These are phyloP conservation scores for Pyricularia pennisetigena DNA, from an alignment of 2,329 filamentous ascomycete genomes.

Conservation along the genomic window DNA sequence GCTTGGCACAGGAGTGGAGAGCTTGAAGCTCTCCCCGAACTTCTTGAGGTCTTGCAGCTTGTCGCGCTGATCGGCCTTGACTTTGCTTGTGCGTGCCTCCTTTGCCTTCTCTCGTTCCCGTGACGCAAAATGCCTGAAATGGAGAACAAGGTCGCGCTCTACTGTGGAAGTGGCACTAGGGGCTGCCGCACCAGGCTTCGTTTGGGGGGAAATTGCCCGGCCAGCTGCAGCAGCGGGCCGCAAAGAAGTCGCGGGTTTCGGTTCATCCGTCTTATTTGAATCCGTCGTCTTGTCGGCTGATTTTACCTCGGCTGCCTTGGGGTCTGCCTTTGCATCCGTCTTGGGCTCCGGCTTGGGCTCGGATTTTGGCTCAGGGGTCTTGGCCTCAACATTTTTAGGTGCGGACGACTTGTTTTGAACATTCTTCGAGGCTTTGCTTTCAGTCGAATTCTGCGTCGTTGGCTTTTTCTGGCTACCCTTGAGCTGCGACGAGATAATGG, in stretches of 20 bases:
- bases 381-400: conserved; percentile 24
- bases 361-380: conserved; percentile 11
- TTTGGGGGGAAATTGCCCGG: conserved; percentile 30
- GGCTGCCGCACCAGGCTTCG: conserved; percentile 25
- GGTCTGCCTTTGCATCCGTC: conserved; percentile 19
- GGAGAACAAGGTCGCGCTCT: conserved; percentile 49
- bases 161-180: conserved; percentile 51
- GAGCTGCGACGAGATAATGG: conserved; percentile 83
- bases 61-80: conserved; percentile 72
- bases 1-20: conserved; percentile 81
- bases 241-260: conserved; percentile 9
- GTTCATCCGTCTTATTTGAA: conserved; percentile 5
- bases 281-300: conserved; percentile 12
- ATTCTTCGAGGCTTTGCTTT: background rate
- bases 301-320: conserved; percentile 20
- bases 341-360: conserved; percentile 24
- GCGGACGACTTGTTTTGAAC: conserved; percentile 21
- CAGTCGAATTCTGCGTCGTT: background rate
- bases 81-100: conserved; percentile 46
- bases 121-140: conserved; percentile 55
- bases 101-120: conserved; percentile 46
- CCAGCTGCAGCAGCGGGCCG: conserved; percentile 25
- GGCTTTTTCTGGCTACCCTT: conserved; percentile 30
- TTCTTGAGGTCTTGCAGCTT: conserved; percentile 93
- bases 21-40: conserved; percentile 89